Base-by-base conservation (phyloP, 169 alveolate species). In the Theileria annulata region DNA sequence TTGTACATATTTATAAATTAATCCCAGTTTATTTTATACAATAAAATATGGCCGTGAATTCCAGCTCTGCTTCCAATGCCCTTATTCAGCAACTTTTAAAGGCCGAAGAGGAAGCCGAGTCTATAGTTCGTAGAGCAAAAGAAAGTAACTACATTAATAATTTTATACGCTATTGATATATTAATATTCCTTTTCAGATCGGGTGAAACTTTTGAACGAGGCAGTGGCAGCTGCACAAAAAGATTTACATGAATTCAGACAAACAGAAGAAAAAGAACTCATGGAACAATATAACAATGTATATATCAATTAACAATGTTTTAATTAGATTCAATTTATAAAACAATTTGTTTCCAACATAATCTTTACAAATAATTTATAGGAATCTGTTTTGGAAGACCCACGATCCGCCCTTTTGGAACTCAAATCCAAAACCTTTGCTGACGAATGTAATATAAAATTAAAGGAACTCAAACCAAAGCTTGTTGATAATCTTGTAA, bases 31-130 rank as follows among this genome's bases (percentile, higher is more conserved):
- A 35, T 42, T 42, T 42, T 42, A 42, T 8, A 42, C 51, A 10
- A 17, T 42, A 42, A 42, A 42, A 42, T 42, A 42, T 42, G 51
- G 51, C 51, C 6, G 51, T 75, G 80, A 69, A 64, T 30, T 35
- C 17, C 70, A 63, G 75, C 51, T 73, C 77, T 27, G 87, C 92
- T n/a, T 86, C 92, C 31, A 90, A 90, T 62, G 92, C 88, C 25
- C 77, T 90, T 35, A 90, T 90, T 71, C 94, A 90, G 71, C 94
- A 90, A 48, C 63, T 90, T 66, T 87, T 90, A 37, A 86, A 90
- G 81, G 94, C 94, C 15, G 94, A 90, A 59, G 92, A 90, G 58
- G 94, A 90, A 75, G 94, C 94, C 15, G 94, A 90, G 77, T 77
- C 87, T 23, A 89, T 90, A 15, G 88, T 90, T 59, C 79, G 88